Evolutionary conservation across 1,139 yeast species (phyloP).

Genomic region (Candida sp.): DNA sequence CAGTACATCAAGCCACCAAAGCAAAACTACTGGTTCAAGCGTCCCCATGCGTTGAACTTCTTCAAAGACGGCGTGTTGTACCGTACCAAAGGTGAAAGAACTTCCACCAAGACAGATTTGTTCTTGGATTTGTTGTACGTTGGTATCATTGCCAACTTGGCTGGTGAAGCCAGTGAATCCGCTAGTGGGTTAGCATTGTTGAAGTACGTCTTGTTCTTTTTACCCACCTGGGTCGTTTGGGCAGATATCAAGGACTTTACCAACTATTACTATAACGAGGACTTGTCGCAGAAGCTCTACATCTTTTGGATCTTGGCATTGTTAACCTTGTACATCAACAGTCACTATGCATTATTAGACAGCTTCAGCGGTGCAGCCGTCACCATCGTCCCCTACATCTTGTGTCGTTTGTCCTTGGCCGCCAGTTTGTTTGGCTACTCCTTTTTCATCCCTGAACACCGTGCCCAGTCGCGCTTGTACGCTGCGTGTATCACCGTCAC

Average conservation of each 20-base stretch:
- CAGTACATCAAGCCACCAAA: constrained; percentile 52
- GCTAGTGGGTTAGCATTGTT: constrained; percentile 54
- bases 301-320: constrained; percentile 58
- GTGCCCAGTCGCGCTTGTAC: constrained; percentile 54
- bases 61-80: constrained; percentile 61
- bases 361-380: constrained; percentile 42
- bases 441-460: constrained; percentile 55
- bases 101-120: constrained; percentile 56
- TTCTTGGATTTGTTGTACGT: constrained; percentile 68
- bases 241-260: constrained; percentile 66
- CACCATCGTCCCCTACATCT: constrained; percentile 50
- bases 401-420: constrained; percentile 48
- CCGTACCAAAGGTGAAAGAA: constrained; percentile 60
- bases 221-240: constrained; percentile 71
- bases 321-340: constrained; percentile 57
- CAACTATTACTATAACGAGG: constrained; percentile 68
- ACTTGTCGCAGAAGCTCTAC: constrained; percentile 56
- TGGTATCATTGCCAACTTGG: constrained; percentile 66
- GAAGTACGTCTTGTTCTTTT: constrained; percentile 53
- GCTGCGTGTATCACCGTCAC: constrained; percentile 34
- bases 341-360: constrained; percentile 42
- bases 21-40: constrained; percentile 48
- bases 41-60: constrained; percentile 66
- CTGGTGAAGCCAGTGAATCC: constrained; percentile 55
- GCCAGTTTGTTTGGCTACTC: constrained; percentile 47